These are phyloP conservation scores for Nigrograna mackinnonii DNA, from an alignment of 2,329 filamentous ascomycete species.

Conservation along the genomic window DNA sequence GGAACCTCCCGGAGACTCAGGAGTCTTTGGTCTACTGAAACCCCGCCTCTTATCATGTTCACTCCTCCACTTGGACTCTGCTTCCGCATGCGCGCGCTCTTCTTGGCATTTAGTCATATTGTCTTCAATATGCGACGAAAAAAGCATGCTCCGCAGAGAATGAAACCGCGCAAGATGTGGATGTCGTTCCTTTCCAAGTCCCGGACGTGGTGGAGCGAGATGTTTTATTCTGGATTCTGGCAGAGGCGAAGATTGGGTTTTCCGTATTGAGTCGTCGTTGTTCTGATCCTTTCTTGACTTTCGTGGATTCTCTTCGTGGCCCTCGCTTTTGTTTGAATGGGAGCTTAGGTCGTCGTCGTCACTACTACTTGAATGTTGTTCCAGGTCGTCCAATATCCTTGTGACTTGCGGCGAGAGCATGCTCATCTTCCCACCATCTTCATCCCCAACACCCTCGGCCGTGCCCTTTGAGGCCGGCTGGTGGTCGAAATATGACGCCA, in stretches of 20 bases:
- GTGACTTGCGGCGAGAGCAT: constrained; percentile 33
- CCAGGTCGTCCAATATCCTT: constrained; percentile 30
- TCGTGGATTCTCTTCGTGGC: neutral
- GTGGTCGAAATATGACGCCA: constrained; percentile 41
- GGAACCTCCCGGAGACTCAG: constrained; percentile 15
- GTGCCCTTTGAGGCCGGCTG: constrained; percentile 17
- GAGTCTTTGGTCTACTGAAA: constrained; percentile 25
- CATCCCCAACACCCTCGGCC: constrained; percentile 9
- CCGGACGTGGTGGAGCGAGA: constrained; percentile 6
- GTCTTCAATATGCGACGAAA: constrained; percentile 32
- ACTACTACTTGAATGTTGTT: constrained; percentile 28
- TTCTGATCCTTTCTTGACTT: neutral
- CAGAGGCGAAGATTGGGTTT: constrained; percentile 13
- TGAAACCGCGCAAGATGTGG: constrained; percentile 37
- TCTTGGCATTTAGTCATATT: constrained; percentile 25
- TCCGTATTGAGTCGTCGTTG: constrained; percentile 6
- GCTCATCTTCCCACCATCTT: constrained; percentile 15
- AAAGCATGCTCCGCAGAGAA: constrained; percentile 36
- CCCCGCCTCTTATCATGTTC: constrained; percentile 32
- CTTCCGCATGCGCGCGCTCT: constrained; percentile 19
- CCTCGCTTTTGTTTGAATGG: constrained; percentile 12
- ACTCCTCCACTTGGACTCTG: constrained; percentile 26
- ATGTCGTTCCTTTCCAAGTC: constrained; percentile 16
- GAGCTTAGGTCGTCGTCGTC: constrained; percentile 15
- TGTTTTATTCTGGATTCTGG: constrained; percentile 12